These are phyloP conservation scores for Botrytis elliptica DNA, from an alignment of 2,329 filamentous ascomycete genomes.

Conservation along the genomic window DNA sequence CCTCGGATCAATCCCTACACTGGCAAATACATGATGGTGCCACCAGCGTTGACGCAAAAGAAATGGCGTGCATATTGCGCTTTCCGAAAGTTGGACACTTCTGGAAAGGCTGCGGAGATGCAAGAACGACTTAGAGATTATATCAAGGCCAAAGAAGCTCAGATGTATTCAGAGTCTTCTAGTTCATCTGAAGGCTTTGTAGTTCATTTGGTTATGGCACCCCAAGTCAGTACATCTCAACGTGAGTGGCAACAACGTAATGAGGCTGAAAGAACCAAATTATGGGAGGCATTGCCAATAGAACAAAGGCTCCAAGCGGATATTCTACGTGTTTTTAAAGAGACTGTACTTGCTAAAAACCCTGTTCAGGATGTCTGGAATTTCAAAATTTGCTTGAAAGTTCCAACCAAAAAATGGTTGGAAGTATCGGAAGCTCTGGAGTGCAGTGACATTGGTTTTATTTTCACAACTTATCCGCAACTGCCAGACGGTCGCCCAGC, in stretches of 20 bases:
- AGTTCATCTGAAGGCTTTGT: too few relatives aligned
- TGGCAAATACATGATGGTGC: not conserved
- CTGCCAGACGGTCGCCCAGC: too few relatives aligned
- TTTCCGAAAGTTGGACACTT: not conserved
- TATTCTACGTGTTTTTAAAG: not conserved
- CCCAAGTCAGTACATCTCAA: too few relatives aligned
- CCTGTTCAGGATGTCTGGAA: not conserved
- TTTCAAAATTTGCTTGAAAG: not conserved
- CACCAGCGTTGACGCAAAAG: not conserved
- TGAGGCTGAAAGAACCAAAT: not conserved
- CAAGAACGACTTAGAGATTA: not conserved
- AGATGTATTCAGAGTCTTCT: too few relatives aligned
- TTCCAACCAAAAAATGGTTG: not conserved
- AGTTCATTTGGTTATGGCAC: too few relatives aligned
- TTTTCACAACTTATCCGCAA: not conserved
- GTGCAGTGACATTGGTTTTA: not conserved
- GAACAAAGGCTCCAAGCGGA: not conserved
- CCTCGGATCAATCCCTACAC: not conserved
- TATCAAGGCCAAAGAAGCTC: not conserved
- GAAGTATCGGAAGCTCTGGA: too few relatives aligned
- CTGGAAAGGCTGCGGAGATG: not conserved
- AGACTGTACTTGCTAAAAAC: not conserved
- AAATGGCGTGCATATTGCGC: slow-evolving; percentile 9
- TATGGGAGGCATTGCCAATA: not conserved
- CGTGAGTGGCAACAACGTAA: not conserved